These are phyloP conservation scores for Apiotrichum gracile DNA, from an alignment of 1,284 basidiomycete genomes.

Conservation along the genomic window DNA sequence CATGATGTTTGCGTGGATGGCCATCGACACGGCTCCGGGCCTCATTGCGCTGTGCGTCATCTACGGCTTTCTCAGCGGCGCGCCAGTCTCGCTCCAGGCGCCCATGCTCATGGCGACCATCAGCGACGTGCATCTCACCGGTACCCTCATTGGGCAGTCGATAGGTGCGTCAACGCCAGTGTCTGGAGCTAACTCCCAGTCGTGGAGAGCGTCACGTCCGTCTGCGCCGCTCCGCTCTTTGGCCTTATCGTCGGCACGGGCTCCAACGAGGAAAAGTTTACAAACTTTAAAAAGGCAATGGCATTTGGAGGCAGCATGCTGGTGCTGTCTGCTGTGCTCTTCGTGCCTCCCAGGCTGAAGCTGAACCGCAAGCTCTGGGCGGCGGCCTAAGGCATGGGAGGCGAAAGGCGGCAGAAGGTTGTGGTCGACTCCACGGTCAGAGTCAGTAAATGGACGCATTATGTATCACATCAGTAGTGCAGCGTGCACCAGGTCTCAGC, in stretches of 20 bases:
- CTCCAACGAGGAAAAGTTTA: conserved; percentile 12
- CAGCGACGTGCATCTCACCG: not conserved
- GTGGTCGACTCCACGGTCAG: too few species aligned
- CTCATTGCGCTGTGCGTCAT: conserved; percentile 12
- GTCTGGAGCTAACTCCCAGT: not conserved
- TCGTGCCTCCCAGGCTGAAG: conserved; percentile 12
- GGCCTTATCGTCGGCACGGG: conserved; percentile 1
- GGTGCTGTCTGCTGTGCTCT: conserved; percentile 4
- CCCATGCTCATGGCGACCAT: not conserved
- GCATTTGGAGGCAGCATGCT: conserved; percentile 24
- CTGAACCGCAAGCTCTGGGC: conserved; percentile 13
- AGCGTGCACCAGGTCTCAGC: too few species aligned
- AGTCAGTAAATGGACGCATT: too few species aligned
- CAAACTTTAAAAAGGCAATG: conserved; percentile 23
- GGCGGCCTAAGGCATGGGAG: conserved; percentile 1
- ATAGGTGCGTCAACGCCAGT: not conserved
- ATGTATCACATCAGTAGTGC: too few species aligned
- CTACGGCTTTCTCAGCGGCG: conserved; percentile 13
- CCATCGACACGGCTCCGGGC: not conserved
- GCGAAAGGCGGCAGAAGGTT: too few species aligned
- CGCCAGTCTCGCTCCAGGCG: conserved; percentile 12
- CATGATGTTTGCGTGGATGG: conserved; percentile 14
- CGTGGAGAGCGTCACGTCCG: not conserved
- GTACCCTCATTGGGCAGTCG: not conserved
- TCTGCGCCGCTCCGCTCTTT: not conserved